Percentiles rank a stretch among this genome's conserved stretches.
Conservation (phyloP, 179 eudicot genomes). For the Nepenthes alata region DNA sequence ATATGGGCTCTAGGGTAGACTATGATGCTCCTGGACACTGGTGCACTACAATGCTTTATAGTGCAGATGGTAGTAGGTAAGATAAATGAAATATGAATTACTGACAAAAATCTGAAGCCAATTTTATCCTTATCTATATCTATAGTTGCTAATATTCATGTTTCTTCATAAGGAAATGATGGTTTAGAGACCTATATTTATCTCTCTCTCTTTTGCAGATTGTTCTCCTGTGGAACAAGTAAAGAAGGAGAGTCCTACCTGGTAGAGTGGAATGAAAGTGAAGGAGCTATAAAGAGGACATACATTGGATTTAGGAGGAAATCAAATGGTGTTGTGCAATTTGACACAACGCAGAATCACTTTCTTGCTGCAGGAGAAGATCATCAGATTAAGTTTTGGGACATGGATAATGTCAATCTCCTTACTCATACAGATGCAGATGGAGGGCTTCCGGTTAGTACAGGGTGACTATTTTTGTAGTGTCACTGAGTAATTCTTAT, state of each 20-base stretch:
- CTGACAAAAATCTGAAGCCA: not conserved
- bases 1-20: constrained; percentile 80
- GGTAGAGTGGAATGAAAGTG: constrained; percentile 98
- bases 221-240: constrained; percentile 95
- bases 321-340: constrained; percentile 70
- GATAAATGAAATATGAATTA: constrained; percentile 4
- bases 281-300: constrained; percentile 75
- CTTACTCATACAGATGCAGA: constrained; percentile 67
- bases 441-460: constrained; percentile 84
- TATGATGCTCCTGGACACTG: constrained; percentile 92
- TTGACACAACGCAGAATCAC: constrained; percentile 82
- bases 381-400: constrained; percentile 88
- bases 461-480: constrained; percentile 4
- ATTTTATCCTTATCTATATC: not conserved
- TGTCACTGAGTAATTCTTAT: not conserved
- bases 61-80: constrained; percentile 91
- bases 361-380: constrained; percentile 93
- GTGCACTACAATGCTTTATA: constrained; percentile 88
- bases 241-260: constrained; percentile 87
- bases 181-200: not conserved
- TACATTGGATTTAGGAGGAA: constrained; percentile 73
- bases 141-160: not conserved
- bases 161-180: no score
- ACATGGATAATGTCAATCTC: constrained; percentile 57
- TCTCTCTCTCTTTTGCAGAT: constrained; percentile 25